Percentiles rank a stretch among this genome's conserved stretches.
Evolutionary conservation across 305 asterid genomes (phyloP).

Genomic region (Fraxinus baroniana): DNA sequence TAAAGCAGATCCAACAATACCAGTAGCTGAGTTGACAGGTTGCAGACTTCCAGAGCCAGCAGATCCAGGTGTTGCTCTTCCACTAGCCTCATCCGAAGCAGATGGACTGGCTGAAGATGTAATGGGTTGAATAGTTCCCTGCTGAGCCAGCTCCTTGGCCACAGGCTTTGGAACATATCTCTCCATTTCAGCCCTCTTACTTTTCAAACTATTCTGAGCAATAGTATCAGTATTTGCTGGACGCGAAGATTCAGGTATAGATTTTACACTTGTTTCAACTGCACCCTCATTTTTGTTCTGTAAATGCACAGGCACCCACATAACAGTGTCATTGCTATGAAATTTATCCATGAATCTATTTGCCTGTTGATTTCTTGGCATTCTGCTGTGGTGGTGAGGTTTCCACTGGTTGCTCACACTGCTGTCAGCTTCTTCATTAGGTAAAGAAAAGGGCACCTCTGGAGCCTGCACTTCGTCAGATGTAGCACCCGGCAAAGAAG

Average conservation of each 20-base stretch:
- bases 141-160: slow-evolving; percentile 90
- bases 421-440: slow-evolving; percentile 52
- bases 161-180: slow-evolving; percentile 93
- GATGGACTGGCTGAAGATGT: slow-evolving; percentile 35
- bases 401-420: slow-evolving; percentile 55
- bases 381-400: slow-evolving; percentile 63
- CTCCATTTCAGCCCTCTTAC: slow-evolving; percentile 97
- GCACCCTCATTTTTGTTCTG: slow-evolving; percentile 60
- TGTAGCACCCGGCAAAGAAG: slow-evolving; percentile 37
- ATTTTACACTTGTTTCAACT: slow-evolving; percentile 46
- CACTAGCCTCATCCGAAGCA: slow-evolving; percentile 40
- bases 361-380: slow-evolving; percentile 63
- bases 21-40: slow-evolving; percentile 36
- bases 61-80: slow-evolving; percentile 35
- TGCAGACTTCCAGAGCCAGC: slow-evolving; percentile 31
- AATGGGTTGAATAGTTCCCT: slow-evolving; percentile 43
- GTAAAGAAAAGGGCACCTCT: slow-evolving; percentile 39
- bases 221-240: slow-evolving; percentile 41
- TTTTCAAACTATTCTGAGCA: slow-evolving; percentile 52
- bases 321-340: slow-evolving; percentile 58
- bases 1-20: slow-evolving; percentile 25
- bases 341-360: slow-evolving; percentile 57
- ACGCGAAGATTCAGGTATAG: slow-evolving; percentile 36
- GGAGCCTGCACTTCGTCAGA: slow-evolving; percentile 38
- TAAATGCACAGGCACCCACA: slow-evolving; percentile 92